These are phyloP conservation scores for Citrullus amarus DNA, from an alignment of 306 rosid genomes.

Conservation along the genomic window DNA sequence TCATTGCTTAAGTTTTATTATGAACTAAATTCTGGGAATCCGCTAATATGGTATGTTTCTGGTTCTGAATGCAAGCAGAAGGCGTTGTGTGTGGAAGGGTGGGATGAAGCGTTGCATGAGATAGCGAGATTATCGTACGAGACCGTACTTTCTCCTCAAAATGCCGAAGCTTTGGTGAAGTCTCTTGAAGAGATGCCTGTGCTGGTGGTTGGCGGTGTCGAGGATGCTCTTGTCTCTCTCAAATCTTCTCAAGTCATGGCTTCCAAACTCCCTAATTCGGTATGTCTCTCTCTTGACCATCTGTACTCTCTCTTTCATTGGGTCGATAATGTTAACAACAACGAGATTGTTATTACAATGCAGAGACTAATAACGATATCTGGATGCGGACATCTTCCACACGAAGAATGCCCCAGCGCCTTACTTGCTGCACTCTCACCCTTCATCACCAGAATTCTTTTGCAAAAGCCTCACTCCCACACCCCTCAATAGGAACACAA, in stretches of 20 bases:
- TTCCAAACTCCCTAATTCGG: conserved; percentile 72
- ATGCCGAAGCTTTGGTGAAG: conserved; percentile 56
- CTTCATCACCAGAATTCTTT: conserved; percentile 46
- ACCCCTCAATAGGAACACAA: conserved; percentile 20
- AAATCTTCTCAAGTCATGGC: conserved; percentile 80
- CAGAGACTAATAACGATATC: conserved; percentile 86
- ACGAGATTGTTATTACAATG: background rate
- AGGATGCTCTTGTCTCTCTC: conserved; percentile 66
- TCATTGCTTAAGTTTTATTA: background rate
- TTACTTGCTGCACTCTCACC: conserved; percentile 75
- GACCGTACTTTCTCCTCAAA: conserved; percentile 43
- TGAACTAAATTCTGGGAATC: too few species aligned
- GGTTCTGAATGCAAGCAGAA: conserved; percentile 33
- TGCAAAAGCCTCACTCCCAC: conserved; percentile 31
- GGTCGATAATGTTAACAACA: background rate
- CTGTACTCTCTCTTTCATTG: background rate
- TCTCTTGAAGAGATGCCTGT: conserved; percentile 59
- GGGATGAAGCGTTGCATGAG: conserved; percentile 94
- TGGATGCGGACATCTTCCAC: conserved; percentile 95
- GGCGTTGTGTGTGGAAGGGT: conserved; percentile 75
- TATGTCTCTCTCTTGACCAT: conserved; percentile 14
- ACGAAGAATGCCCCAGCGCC: conserved; percentile 94
- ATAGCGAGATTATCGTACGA: conserved; percentile 82
- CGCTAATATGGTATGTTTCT: background rate
- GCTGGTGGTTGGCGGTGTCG: conserved; percentile 64